These are phyloP conservation scores for Tylopilus balloui DNA, from an alignment of 768 basidiomycete species.

Conservation along the genomic window DNA sequence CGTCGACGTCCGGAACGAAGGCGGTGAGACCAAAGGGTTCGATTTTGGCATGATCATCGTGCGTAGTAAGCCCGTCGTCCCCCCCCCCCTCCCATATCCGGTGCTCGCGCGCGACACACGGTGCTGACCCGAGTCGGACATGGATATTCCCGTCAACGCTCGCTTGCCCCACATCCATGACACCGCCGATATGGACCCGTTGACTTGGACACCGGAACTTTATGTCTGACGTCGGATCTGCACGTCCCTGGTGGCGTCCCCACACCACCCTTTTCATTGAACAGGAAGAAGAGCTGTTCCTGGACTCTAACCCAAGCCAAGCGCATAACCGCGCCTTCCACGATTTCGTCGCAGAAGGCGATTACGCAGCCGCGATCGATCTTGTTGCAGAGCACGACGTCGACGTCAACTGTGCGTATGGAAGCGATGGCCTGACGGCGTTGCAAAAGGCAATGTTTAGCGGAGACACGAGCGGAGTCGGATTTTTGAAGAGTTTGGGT, in stretches of 20 bases:
- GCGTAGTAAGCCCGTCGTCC: conserved; percentile 4
- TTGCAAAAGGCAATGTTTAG: conserved; percentile 22
- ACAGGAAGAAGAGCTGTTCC: conserved; percentile 23
- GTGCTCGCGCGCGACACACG: not conserved
- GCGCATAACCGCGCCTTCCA: conserved; percentile 22
- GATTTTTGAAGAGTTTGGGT: conserved; percentile 20
- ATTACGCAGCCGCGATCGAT: conserved; percentile 15
- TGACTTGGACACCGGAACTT: too few species aligned
- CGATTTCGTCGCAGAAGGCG: conserved; percentile 21
- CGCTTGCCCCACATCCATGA: not conserved
- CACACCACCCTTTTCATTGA: not conserved
- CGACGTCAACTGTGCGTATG: conserved; percentile 21
- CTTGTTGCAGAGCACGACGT: conserved; percentile 18
- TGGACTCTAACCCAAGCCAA: conserved; percentile 18
- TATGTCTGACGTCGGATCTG: too few species aligned
- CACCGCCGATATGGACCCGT: not conserved
- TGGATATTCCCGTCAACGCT: not conserved
- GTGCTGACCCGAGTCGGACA: not conserved
- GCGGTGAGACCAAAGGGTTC: conserved; percentile 23
- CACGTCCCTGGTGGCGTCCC: not conserved
- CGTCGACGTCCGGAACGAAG: conserved; percentile 27
- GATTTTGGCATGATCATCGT: conserved; percentile 27
- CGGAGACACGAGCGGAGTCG: conserved; percentile 17
- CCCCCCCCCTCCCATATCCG: not conserved
- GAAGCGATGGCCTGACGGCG: conserved; percentile 17